Conservation (phyloP, 768 basidiomycete species). For the Myochromella boudieri region DNA sequence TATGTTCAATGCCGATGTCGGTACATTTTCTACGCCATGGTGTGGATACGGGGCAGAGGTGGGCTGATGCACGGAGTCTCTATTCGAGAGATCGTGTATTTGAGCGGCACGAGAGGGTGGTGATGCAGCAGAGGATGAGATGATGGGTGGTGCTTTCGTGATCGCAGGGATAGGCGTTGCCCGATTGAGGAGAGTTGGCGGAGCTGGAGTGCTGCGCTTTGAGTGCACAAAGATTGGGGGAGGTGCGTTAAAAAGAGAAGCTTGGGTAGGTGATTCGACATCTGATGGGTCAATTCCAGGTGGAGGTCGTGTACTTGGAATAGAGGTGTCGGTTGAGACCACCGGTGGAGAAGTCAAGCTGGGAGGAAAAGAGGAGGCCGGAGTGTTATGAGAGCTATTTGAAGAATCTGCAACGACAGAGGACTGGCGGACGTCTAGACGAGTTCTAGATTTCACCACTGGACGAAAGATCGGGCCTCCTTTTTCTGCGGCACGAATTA, state of each 20-base stretch:
- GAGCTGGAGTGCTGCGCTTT: constrained; percentile 11
- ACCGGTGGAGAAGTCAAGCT: constrained; percentile 1
- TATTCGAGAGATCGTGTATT: neutral
- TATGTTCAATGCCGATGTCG: neutral
- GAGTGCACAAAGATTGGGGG: constrained; percentile 2
- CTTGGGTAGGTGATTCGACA: neutral
- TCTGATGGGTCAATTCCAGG: neutral
- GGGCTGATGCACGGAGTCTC: neutral
- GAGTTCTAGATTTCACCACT: constrained; percentile 55
- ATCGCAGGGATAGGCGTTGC: constrained; percentile 4
- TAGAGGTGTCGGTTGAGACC: neutral
- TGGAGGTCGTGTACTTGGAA: neutral
- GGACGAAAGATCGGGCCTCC: constrained; percentile 70
- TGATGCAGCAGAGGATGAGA: neutral
- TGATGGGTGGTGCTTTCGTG: constrained; percentile 1
- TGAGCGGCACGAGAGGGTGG: neutral
- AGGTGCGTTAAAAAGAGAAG: neutral
- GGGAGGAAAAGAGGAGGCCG: neutral
- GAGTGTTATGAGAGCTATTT: neutral
- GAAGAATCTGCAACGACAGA: constrained; percentile 18
- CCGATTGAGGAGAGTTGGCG: constrained; percentile 11
- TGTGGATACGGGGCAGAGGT: neutral
- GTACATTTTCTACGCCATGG: constrained; percentile 12
- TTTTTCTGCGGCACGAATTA: constrained; percentile 51
- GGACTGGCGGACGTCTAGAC: constrained; percentile 34